These are phyloP conservation scores for Phytophthora agathidicida DNA, from an alignment of 352 stramenopile species.

Conservation along the genomic window DNA sequence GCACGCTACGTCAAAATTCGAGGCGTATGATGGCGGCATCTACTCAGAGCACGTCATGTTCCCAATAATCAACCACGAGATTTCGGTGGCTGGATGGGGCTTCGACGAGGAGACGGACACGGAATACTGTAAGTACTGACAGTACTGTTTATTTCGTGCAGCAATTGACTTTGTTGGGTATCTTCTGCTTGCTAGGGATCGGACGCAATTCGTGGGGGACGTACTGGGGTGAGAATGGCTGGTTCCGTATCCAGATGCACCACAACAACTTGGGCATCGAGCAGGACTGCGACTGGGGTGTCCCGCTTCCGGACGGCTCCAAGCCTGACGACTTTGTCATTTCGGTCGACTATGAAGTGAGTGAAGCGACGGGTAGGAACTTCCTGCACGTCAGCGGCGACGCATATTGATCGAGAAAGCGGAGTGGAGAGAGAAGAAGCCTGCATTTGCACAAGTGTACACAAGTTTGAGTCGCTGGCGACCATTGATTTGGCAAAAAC, in stretches of 20 bases:
- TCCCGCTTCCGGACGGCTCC: slow-evolving; percentile 81
- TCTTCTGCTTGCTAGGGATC: slow-evolving; percentile 57
- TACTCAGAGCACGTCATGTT: slow-evolving; percentile 88
- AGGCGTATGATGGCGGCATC: slow-evolving; percentile 78
- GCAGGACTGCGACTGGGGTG: slow-evolving; percentile 88
- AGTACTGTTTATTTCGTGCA: background rate
- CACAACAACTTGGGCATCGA: slow-evolving; percentile 92
- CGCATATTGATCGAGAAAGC: slow-evolving; percentile 8
- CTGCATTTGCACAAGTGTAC: slow-evolving; percentile 6
- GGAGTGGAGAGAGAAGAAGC: background rate
- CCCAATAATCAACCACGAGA: slow-evolving; percentile 89
- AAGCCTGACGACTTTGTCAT: slow-evolving; percentile 59
- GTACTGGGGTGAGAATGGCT: slow-evolving; percentile 94
- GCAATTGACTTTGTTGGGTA: slow-evolving; percentile 6
- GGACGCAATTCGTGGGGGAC: slow-evolving; percentile 93
- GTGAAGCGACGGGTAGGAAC: slow-evolving; percentile 7
- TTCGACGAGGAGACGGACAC: slow-evolving; percentile 85
- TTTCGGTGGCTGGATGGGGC: slow-evolving; percentile 90
- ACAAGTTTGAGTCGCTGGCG: slow-evolving; percentile 4
- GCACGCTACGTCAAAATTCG: slow-evolving; percentile 87
- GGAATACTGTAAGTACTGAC: slow-evolving; percentile 82
- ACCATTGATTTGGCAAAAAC: slow-evolving; percentile 8
- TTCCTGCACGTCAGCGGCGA: slow-evolving; percentile 21
- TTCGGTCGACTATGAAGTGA: slow-evolving; percentile 29
- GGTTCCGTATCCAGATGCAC: slow-evolving; percentile 92